These are phyloP conservation scores for Bipolaris cookei DNA, from an alignment of 2,329 filamentous ascomycete genomes.

Conservation along the genomic window DNA sequence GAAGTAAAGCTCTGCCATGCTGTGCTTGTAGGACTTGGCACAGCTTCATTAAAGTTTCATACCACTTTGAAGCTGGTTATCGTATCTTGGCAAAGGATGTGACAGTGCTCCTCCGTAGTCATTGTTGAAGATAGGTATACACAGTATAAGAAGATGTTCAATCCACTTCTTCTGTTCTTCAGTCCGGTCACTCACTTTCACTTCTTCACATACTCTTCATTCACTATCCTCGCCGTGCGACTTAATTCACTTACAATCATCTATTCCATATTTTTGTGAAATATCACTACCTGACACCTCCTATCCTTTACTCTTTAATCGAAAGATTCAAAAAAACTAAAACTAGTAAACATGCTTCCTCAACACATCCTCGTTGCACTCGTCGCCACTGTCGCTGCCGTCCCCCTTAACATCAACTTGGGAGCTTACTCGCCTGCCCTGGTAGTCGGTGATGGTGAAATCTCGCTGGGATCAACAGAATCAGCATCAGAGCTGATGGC, in stretches of 20 bases:
- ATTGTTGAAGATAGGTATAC: constrained; percentile 11
- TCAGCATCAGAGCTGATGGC: constrained; percentile 53
- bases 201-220: constrained; percentile 38
- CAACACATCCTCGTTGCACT: constrained; percentile 48
- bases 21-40: constrained; percentile 43
- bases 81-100: constrained; percentile 39
- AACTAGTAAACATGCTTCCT: constrained; percentile 46
- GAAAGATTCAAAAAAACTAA: constrained; percentile 23
- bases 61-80: constrained; percentile 39
- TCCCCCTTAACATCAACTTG: constrained; percentile 61
- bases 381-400: constrained; percentile 46
- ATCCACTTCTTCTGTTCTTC: constrained; percentile 39
- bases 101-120: constrained; percentile 17
- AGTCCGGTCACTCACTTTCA: constrained; percentile 49
- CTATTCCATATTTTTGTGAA: constrained; percentile 12
- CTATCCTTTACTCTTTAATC: constrained; percentile 17
- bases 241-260: constrained; percentile 25
- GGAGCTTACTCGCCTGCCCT: constrained; percentile 60
- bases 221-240: constrained; percentile 44
- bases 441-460: constrained; percentile 62
- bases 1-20: constrained; percentile 30
- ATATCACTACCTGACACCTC: constrained; percentile 1
- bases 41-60: constrained; percentile 51
- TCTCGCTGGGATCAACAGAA: constrained; percentile 55
- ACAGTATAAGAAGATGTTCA: constrained; percentile 38